phyloP scores from a whole-genome alignment of 306 rosid species.

The Delonix regia region DNA sequence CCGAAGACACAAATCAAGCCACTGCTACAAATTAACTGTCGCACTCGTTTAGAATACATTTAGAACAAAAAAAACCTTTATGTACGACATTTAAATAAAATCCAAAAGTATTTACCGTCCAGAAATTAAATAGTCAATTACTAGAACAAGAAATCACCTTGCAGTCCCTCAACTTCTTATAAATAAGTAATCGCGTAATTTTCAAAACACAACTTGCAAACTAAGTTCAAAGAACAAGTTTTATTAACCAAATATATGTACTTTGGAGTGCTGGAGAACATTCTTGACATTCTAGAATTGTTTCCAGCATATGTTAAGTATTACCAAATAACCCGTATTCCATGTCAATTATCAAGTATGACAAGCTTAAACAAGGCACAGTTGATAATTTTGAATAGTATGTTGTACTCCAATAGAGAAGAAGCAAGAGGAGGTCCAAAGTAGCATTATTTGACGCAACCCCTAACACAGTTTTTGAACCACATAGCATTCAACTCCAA shows the following conservation, averaged over 20 bases:
- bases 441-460: constrained; percentile 6
- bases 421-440: constrained; percentile 10
- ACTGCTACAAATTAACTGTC: constrained; percentile 17
- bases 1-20: constrained; percentile 17
- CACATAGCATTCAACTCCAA: constrained; percentile 12
- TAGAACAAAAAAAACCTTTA: constrained; percentile 3
- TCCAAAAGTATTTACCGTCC: background rate
- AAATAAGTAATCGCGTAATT: background rate
- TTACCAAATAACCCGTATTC: background rate
- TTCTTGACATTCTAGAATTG: background rate
- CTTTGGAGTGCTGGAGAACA: background rate
- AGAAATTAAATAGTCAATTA: constrained; percentile 1
- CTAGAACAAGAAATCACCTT: background rate
- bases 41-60: constrained; percentile 1
- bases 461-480: constrained; percentile 8
- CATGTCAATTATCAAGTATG: background rate
- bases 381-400: background rate
- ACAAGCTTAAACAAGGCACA: background rate
- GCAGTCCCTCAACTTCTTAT: background rate
- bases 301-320: background rate
- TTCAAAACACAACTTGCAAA: background rate
- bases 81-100: background rate
- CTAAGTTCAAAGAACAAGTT: background rate
- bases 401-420: background rate
- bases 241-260: background rate